phyloP scores from a whole-genome alignment of 169 alveolate species.

The Eimeria falciformis region DNA sequence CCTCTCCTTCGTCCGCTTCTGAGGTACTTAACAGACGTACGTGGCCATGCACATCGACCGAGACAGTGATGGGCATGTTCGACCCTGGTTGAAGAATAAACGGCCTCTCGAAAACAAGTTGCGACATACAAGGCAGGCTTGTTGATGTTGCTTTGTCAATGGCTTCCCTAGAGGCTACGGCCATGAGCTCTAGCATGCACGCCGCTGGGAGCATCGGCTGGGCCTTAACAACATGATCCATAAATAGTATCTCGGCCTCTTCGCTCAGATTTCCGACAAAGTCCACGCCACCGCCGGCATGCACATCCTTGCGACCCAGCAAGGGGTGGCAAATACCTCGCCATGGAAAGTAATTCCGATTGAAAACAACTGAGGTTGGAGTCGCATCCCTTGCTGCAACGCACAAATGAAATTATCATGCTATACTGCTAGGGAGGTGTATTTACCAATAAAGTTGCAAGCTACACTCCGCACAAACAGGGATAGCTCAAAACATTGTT shows the following conservation, averaged over 20 bases:
- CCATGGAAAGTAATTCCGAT: slow-evolving; percentile 75
- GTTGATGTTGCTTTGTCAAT: background rate
- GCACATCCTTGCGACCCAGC: slow-evolving; percentile 51
- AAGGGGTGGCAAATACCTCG: slow-evolving; percentile 71
- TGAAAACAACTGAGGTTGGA: slow-evolving; percentile 36
- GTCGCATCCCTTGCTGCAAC: slow-evolving; percentile 37
- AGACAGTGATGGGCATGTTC: background rate
- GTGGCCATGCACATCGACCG: slow-evolving; percentile 53
- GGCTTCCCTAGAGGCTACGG: slow-evolving; percentile 52
- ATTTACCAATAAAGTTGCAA: too few species aligned
- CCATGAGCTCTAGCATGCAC: slow-evolving; percentile 74
- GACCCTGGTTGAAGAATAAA: slow-evolving; percentile 23
- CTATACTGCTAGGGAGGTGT: too few species aligned
- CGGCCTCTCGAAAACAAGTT: slow-evolving; percentile 75
- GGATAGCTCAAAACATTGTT: too few species aligned
- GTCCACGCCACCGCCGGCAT: slow-evolving; percentile 52
- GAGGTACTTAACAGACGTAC: slow-evolving; percentile 64
- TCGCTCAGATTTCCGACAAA: slow-evolving; percentile 33
- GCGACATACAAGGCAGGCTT: slow-evolving; percentile 46
- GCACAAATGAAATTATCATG: too few species aligned
- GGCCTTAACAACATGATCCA: slow-evolving; percentile 74
- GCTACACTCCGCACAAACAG: too few species aligned
- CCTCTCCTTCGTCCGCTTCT: slow-evolving; percentile 33
- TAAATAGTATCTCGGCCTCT: slow-evolving; percentile 27
- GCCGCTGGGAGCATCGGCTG: slow-evolving; percentile 74